Conservation (phyloP, 306 rosid genomes). For the Neltuma alba region DNA sequence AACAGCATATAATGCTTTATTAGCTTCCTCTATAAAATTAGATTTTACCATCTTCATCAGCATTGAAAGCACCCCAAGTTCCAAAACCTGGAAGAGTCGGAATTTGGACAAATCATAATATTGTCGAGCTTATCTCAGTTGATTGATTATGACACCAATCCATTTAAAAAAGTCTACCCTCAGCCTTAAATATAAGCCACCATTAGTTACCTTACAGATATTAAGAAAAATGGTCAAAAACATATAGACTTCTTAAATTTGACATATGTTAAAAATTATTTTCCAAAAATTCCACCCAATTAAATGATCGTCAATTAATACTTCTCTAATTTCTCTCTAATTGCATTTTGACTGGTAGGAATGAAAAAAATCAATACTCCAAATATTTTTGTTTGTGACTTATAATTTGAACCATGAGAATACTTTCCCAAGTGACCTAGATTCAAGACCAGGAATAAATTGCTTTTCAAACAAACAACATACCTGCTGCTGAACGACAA, state of each 20-base stretch:
- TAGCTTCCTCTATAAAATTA: slow-evolving; percentile 70
- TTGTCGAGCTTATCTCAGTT: slow-evolving; percentile 22
- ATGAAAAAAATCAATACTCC: neutral
- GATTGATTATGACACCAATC: slow-evolving; percentile 6
- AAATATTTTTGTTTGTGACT: neutral
- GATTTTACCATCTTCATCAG: slow-evolving; percentile 75
- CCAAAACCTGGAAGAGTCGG: slow-evolving; percentile 59
- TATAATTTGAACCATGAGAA: neutral
- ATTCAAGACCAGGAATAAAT: neutral
- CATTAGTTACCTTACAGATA: neutral
- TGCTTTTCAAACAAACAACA: slow-evolving; percentile 18
- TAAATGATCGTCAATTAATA: neutral
- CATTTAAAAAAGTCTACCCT: neutral
- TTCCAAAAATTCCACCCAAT: neutral
- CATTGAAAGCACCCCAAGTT: slow-evolving; percentile 66
- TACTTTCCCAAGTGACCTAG: neutral
- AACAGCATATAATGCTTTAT: slow-evolving; percentile 84
- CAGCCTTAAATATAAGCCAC: neutral
- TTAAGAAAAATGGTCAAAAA: neutral
- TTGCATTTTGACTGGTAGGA: neutral
- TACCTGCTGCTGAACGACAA: slow-evolving; percentile 79
- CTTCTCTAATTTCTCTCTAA: neutral
- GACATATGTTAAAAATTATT: neutral
- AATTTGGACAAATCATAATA: slow-evolving; percentile 25
- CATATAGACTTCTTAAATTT: neutral